Evolutionary conservation across 129 eudicot species (phyloP).

Genomic region (Helichrysum umbraculigerum): DNA sequence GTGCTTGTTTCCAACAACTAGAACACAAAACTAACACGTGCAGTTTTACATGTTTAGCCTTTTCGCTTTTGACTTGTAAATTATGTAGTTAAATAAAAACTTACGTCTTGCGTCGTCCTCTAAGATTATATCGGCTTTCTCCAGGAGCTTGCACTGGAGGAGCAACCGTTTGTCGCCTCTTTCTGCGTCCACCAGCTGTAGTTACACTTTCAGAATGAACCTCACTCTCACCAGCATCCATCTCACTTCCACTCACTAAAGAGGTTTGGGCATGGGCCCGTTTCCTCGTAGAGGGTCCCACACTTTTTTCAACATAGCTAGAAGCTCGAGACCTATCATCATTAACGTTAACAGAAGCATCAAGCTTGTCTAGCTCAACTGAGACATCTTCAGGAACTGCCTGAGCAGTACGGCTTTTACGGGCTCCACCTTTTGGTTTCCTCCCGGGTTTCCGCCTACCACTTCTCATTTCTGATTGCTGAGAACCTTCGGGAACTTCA

Average conservation of each 20-base stretch:
- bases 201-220: constrained; percentile 72
- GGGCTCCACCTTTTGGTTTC: constrained; percentile 45
- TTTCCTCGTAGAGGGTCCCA: constrained; percentile 44
- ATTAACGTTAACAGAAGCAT: constrained; percentile 22
- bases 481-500: constrained; percentile 49
- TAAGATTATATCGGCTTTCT: constrained; percentile 74
- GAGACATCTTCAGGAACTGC: constrained; percentile 68
- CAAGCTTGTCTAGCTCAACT: constrained; percentile 26
- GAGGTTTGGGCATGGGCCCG: constrained; percentile 54
- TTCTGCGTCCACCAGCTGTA: constrained; percentile 51
- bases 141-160: constrained; percentile 53
- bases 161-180: constrained; percentile 68
- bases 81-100: constrained; percentile 25
- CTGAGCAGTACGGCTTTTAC: constrained; percentile 50
- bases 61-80: background rate
- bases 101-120: constrained; percentile 73
- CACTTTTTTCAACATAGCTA: constrained; percentile 42
- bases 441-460: constrained; percentile 37
- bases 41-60: background rate
- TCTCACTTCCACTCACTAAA: constrained; percentile 47
- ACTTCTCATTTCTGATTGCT: constrained; percentile 56
- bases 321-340: constrained; percentile 44
- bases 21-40: background rate
- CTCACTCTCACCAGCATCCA: constrained; percentile 60
- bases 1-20: background rate